phyloP scores from a whole-genome alignment of 768 basidiomycete genomes.

The Kwoniella sp. region DNA sequence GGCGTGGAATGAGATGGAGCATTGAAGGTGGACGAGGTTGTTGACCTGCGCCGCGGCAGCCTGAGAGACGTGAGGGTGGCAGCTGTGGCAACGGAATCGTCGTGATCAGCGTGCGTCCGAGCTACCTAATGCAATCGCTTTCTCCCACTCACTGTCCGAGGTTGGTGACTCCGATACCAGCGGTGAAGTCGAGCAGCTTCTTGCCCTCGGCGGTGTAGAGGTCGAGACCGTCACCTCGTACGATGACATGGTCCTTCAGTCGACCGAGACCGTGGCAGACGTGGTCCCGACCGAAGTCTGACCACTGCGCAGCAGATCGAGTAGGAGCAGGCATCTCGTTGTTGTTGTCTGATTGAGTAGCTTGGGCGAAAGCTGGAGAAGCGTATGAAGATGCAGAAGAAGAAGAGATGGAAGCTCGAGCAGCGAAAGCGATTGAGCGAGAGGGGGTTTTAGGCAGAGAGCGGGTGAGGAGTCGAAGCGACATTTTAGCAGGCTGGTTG shows the following conservation, averaged over 20 bases:
- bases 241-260: slow-evolving; percentile 52
- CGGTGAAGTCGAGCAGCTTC: slow-evolving; percentile 78
- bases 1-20: slow-evolving; percentile 82
- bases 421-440: neutral
- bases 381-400: slow-evolving; percentile 3
- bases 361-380: slow-evolving; percentile 21
- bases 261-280: slow-evolving; percentile 55
- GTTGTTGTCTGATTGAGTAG: neutral
- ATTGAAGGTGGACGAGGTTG: slow-evolving; percentile 50
- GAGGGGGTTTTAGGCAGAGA: neutral
- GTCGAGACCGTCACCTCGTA: slow-evolving; percentile 65
- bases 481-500: no score
- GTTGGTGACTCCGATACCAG: slow-evolving; percentile 77
- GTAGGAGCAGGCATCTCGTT: slow-evolving; percentile 34
- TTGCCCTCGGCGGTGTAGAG: slow-evolving; percentile 73
- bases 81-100: slow-evolving; percentile 33
- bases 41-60: slow-evolving; percentile 45
- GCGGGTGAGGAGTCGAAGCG: slow-evolving; percentile 5
- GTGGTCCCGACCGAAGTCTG: slow-evolving; percentile 55
- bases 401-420: slow-evolving; percentile 14
- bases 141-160: slow-evolving; percentile 70
- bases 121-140: neutral
- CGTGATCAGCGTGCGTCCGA: neutral
- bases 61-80: slow-evolving; percentile 48
- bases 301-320: slow-evolving; percentile 51